Evolutionary conservation across 2,329 filamentous ascomycete genomes (phyloP).

Genomic region (Fusarium sp.): DNA sequence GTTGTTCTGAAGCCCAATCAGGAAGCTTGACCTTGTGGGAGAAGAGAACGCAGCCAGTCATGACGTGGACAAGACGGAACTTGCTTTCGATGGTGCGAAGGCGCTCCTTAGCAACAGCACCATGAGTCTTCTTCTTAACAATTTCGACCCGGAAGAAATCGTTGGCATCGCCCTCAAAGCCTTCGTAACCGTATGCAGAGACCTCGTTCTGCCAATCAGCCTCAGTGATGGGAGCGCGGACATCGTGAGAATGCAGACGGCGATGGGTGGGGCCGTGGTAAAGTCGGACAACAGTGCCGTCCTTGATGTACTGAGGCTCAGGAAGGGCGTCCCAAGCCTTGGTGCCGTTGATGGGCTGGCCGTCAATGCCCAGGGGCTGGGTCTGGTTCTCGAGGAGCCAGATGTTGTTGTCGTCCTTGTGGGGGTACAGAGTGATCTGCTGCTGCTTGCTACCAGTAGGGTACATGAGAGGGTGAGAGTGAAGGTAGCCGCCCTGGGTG

Average conservation of each 20-base stretch:
- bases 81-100: slow-evolving; percentile 95
- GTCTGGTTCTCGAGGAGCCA: slow-evolving; percentile 97
- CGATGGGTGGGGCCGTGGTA: slow-evolving; percentile 87
- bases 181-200: slow-evolving; percentile 96
- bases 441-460: slow-evolving; percentile 98
- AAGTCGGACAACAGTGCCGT: slow-evolving; percentile 83
- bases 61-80: slow-evolving; percentile 93
- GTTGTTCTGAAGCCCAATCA: slow-evolving; percentile 97
- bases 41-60: slow-evolving; percentile 96
- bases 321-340: slow-evolving; percentile 82
- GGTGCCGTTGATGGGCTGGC: slow-evolving; percentile 81
- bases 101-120: slow-evolving; percentile 81
- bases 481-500: slow-evolving; percentile 96
- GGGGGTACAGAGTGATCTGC: slow-evolving; percentile 96
- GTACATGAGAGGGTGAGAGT: slow-evolving; percentile 98
- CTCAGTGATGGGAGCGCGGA: slow-evolving; percentile 86
- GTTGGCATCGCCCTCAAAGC: slow-evolving; percentile 96
- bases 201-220: slow-evolving; percentile 96
- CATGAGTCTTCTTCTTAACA: slow-evolving; percentile 86
- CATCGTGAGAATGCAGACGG: slow-evolving; percentile 94
- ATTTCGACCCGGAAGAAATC: slow-evolving; percentile 97
- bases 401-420: slow-evolving; percentile 98
- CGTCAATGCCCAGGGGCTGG: slow-evolving; percentile 81
- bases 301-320: slow-evolving; percentile 75
- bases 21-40: slow-evolving; percentile 99